These are phyloP conservation scores for Vigna trinervia DNA, from an alignment of 306 rosid species.

Conservation along the genomic window DNA sequence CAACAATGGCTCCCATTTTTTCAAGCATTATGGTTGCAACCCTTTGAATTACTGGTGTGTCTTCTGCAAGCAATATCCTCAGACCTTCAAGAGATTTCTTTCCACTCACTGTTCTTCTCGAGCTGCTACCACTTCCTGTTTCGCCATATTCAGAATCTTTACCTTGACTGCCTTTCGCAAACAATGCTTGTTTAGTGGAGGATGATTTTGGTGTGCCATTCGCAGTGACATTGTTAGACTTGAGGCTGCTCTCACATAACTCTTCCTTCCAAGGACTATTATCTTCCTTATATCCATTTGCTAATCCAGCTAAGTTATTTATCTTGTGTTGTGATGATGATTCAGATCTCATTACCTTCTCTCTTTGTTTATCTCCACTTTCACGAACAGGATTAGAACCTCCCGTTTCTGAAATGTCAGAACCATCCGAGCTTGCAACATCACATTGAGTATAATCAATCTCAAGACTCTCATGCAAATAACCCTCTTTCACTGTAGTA, in stretches of 20 bases:
- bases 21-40: constrained; percentile 99
- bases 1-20: constrained; percentile 90
- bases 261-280: constrained; percentile 49
- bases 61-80: constrained; percentile 90
- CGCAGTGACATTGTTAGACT: constrained; percentile 37
- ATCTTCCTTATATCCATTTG: constrained; percentile 50
- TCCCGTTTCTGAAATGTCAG: constrained; percentile 64
- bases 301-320: constrained; percentile 61
- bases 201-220: constrained; percentile 30
- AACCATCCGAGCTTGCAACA: constrained; percentile 76
- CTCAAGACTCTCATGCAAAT: constrained; percentile 76
- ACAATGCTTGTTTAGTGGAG: constrained; percentile 35
- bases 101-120: constrained; percentile 51
- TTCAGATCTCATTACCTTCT: constrained; percentile 40
- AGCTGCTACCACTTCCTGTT: constrained; percentile 40
- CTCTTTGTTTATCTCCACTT: constrained; percentile 52
- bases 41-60: constrained; percentile 89
- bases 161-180: constrained; percentile 42
- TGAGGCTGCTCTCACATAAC: constrained; percentile 43
- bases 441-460: constrained; percentile 82
- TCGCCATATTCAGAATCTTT: constrained; percentile 46
- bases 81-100: constrained; percentile 85
- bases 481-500: constrained; percentile 58
- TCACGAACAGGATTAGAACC: constrained; percentile 48
- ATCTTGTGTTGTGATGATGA: constrained; percentile 50